Evolutionary conservation across 768 basidiomycete genomes (phyloP), one percentile per base, ranked within the genome.

Genomic region (Boletus speciosus): DNA sequence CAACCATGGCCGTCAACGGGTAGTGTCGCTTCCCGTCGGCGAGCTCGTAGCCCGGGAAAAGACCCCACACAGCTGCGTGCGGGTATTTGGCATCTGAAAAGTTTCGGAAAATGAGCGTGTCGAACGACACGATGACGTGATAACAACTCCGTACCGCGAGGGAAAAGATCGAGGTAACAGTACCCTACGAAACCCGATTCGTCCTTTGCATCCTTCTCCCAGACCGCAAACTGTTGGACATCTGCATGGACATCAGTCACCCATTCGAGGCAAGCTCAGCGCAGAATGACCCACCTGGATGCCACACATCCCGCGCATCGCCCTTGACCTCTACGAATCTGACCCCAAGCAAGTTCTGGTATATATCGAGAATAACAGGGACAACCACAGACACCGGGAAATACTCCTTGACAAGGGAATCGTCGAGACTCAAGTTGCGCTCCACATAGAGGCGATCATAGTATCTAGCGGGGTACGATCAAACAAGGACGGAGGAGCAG

Each of bases 81-180:
- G 86, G 81, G 67, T 92, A 94, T 65, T 93, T 93, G 45, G 78
- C 78, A 44, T 77, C 88, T 90, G 36, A 19, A 38, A 57, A 6
- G 6, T 39, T 14, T 27, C 41, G 3, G 16, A 25, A 45, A 35
- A 19, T 57, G 51, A 66, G 45, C 21, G 0, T 27, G 36, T 54
- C 15, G 2, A 23, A 29, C 16, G 6, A 16, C 3, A 8, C 2
- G 11, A 16, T 0, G 4, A 14, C 4, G 3, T 4, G 6, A 37
- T 25, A 27, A 21, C 4, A 15, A 37, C 6, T 5, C 71, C 72
- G 11, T 66, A 89, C 90, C 79, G 23, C 90, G 83, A 51, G 90
- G 90, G 78, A 88, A 93, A 39, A 95, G 79, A 63, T 95, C 93
- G 29, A 94, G 85, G 62, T 91, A 91, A 66, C 89, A 89, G 69